These are phyloP conservation scores for Xylaria hypoxylon DNA, from an alignment of 2,329 filamentous ascomycete species.

Conservation along the genomic window DNA sequence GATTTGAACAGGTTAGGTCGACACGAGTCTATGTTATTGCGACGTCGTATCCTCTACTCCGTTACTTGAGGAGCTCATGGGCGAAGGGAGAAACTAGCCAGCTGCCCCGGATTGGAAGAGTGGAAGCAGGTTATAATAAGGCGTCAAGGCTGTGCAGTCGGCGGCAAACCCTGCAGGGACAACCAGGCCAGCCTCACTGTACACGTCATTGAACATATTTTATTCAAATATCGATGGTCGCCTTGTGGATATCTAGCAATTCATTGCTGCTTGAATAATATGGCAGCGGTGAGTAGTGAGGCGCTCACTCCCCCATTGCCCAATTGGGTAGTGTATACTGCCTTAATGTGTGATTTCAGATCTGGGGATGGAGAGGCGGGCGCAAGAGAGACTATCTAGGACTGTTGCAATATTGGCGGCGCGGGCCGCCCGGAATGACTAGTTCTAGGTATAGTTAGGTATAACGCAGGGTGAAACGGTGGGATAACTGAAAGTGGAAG, in stretches of 20 bases:
- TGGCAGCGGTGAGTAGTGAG: slow-evolving; percentile 6
- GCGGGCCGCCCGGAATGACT: slow-evolving; percentile 12
- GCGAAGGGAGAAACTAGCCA: not conserved
- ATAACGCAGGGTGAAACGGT: not conserved
- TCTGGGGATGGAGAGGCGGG: not conserved
- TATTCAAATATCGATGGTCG: not conserved
- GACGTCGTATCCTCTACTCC: not conserved
- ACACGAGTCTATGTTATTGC: slow-evolving; percentile 1
- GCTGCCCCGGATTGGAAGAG: not conserved
- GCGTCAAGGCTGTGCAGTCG: slow-evolving; percentile 26
- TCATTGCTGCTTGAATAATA: not conserved
- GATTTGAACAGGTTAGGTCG: not conserved
- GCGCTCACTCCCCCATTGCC: slow-evolving; percentile 3
- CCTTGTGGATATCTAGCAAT: not conserved
- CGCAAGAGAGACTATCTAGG: not conserved
- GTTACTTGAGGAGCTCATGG: not conserved
- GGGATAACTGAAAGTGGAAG: not conserved
- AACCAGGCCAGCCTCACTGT: slow-evolving; percentile 27
- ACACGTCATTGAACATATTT: slow-evolving; percentile 32
- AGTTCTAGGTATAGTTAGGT: not conserved
- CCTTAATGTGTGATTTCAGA: not conserved
- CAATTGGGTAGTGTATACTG: slow-evolving; percentile 1
- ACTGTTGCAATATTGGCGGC: slow-evolving; percentile 1
- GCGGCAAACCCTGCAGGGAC: slow-evolving; percentile 1
- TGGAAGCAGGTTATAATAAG: slow-evolving; percentile 18